Base-by-base conservation (phyloP, 768 basidiomycete species). In the Leccinellum luteum region DNA sequence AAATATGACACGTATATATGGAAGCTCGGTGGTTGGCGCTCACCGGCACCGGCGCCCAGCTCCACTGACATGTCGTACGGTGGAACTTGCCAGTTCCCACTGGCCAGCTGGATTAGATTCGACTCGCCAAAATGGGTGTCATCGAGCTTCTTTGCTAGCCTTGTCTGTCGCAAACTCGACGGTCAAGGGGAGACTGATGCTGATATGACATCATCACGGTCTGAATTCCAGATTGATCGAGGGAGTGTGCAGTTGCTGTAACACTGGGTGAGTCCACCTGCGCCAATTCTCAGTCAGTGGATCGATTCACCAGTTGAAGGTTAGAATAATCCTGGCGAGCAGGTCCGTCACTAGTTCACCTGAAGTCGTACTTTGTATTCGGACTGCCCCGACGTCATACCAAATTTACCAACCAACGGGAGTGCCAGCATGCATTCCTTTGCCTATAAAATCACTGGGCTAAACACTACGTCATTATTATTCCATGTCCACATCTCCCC, bases 301-400 rank as follows among this genome's bases (percentile, higher is more conserved):
- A 38, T 38, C 12, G 9, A 31, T 31, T 31, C 4, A 8, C 10
- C n/a, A n/a, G n/a, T n/a, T n/a, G 31, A 12, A 17, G 17, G 25
- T 4, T 30, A 30, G 30, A 1, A 41, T n/a, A 4, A 19, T 41
- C 38, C n/a, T 41, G 35, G 38, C 3, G 6, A 17, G 38, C 8
- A 25, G 34, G n/a, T n/a, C n/a, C n/a, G n/a, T n/a, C n/a, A 41
- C 38, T 19, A 41, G 10, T 41, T n/a, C n/a, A 41, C 4, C 38
- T 41, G 38, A 41, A 19, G 38, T 41, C 38, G 38, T 41, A 41
- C 38, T 41, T 41, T 54, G 48, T 30, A 63, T 54, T 59, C 25
- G 27, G 55, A 50, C 57, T 10, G 21, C 21, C n/a, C 17, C 32
- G 58, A 64, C 45, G 64, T 55, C 64, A 67, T 64, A 45, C 41